Evolutionary conservation across 106 monocot genomes (phyloP), one percentile per base, ranked within the genome.

Genomic region (Allium sativum): DNA sequence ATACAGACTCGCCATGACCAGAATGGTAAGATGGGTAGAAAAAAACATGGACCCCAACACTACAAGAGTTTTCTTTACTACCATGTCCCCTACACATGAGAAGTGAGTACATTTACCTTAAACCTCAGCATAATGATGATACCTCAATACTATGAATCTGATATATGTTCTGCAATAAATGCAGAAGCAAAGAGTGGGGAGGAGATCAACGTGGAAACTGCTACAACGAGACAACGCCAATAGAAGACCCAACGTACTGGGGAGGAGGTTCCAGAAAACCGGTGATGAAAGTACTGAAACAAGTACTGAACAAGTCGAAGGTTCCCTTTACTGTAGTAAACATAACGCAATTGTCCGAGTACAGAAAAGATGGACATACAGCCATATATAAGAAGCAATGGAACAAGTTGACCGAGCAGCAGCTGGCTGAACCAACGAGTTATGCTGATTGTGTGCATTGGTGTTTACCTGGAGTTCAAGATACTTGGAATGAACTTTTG

Each of bases 11-110:
- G 82, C 69, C 2, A 18, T 87, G 73, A 73, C 62, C 64, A 86
- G 86, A 42, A 70, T 87, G 82, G 53, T 79, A 55, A 73, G 67
- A 41, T 87, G 86, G 86, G 69, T 79, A 56, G 79, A 79, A 67
- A 69, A 73, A 55, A 69, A 87, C 71, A 71, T 79, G 64, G 71
- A 82, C 74, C 82, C 82, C 8, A 50, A 59, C n/a, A 68, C 43
- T 55, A 74, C 51, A 15, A 73, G 87, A 53, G 68, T 77, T 46
- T 87, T 82, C 70, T 86, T 86, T 76, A 64, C 78, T 17, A 81
- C 48, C 79, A 82, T 86, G 78, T 86, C 86, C 22, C 86, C 87
- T 56, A 61, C 68, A 10, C 87, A 87, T 66, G 67, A 55, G 50
- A 76, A 48, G 86, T 81, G 18, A 65, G 73, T 45, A 9, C 4